These are phyloP conservation scores for Cryptococcus neoformans DNA, from an alignment of 1,284 basidiomycete species.

Conservation along the genomic window DNA sequence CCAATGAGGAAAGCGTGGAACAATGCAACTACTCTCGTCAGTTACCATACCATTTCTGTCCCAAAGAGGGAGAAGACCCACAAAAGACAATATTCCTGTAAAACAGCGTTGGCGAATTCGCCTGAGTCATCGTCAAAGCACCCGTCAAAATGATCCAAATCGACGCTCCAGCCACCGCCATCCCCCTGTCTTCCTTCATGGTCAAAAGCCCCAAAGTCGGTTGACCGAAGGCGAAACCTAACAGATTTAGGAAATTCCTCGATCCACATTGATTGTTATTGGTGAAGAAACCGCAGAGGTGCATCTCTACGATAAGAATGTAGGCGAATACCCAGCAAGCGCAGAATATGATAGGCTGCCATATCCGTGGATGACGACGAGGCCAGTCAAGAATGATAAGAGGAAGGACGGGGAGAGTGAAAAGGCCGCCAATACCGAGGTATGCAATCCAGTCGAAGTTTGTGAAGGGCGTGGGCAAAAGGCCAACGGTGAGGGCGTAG, in stretches of 20 bases:
- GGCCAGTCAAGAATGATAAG: constrained; percentile 41
- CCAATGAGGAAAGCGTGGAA: constrained; percentile 47
- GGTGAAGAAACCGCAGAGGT: constrained; percentile 30
- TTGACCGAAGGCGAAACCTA: constrained; percentile 56
- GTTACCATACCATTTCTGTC: neutral
- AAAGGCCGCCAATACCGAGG: constrained; percentile 35
- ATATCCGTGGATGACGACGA: constrained; percentile 29
- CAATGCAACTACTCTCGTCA: constrained; percentile 27
- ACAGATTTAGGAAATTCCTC: constrained; percentile 28
- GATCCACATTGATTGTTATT: constrained; percentile 25
- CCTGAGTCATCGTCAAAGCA: constrained; percentile 42
- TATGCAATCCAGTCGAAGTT: constrained; percentile 32
- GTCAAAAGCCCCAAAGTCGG: constrained; percentile 76
- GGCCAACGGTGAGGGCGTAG: constrained; percentile 33
- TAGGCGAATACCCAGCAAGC: constrained; percentile 41
- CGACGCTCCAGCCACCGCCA: constrained; percentile 61
- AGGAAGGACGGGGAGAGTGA: constrained; percentile 38
- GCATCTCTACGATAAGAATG: constrained; percentile 41
- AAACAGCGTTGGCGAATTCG: constrained; percentile 51
- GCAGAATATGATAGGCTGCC: constrained; percentile 37
- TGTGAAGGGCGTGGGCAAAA: constrained; percentile 25
- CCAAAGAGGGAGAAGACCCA: constrained; percentile 16
- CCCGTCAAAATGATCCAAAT: constrained; percentile 60
- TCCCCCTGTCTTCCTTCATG: constrained; percentile 63
- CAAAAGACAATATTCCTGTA: constrained; percentile 42